Conservation (phyloP, 2,329 filamentous ascomycete genomes). For the Talaromyces verruculosus region DNA sequence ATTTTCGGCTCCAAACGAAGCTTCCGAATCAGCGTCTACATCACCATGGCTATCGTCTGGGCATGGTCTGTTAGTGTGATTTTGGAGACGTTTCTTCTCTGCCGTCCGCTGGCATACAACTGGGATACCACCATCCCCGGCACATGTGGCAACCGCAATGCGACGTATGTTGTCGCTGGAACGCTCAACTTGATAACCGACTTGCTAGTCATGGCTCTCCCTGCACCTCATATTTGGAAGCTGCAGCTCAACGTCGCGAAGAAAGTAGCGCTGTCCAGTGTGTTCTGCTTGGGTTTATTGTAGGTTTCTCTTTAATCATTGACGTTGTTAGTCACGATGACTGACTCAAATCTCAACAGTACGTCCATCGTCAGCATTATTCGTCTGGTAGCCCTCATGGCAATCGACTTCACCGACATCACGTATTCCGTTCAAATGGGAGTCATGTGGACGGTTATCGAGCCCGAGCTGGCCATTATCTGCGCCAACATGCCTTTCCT, state of each 20-base stretch:
- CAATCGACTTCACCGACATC: conserved; percentile 6
- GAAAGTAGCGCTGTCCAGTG: conserved; percentile 2
- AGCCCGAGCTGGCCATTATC: conserved; percentile 3
- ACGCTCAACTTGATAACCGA: conserved; percentile 12
- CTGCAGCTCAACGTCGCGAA: background rate
- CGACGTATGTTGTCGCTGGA: conserved; percentile 9
- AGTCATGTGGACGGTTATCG: conserved; percentile 9
- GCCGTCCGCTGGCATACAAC: conserved; percentile 5
- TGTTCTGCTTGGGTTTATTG: conserved; percentile 14
- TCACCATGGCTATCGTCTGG: conserved; percentile 1
- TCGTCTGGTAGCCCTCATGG: background rate
- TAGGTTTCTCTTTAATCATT: background rate
- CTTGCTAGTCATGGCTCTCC: conserved; percentile 12
- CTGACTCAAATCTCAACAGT: background rate
- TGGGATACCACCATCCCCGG: conserved; percentile 5
- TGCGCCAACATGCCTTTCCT: background rate
- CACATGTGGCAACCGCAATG: conserved; percentile 11
- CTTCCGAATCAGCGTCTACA: background rate
- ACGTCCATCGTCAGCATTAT: background rate
- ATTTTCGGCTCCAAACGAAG: conserved; percentile 1
- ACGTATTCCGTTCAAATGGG: background rate
- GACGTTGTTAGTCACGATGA: background rate
- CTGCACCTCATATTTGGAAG: conserved; percentile 10
- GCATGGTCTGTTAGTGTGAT: conserved; percentile 6
- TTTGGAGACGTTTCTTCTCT: conserved; percentile 10